phyloP scores from a whole-genome alignment of 139 green algal genomes.

The Micromonas pusilla region DNA sequence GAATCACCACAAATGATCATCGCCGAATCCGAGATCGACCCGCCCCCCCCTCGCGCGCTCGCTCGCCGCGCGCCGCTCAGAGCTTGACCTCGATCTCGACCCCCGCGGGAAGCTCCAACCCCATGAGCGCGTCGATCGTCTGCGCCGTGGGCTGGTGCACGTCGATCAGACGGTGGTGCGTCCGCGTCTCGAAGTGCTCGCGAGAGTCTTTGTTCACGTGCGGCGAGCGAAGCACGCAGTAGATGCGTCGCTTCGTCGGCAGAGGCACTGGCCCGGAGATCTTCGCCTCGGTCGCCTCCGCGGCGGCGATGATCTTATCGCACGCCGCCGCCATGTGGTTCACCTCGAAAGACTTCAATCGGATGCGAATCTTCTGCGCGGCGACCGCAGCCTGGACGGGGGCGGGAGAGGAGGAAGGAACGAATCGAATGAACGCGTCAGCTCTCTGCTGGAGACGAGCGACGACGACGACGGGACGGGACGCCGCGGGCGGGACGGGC shows the following conservation, averaged over 20 bases:
- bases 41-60: no score
- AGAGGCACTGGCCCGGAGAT: slow-evolving; percentile 69
- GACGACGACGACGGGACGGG: not conserved
- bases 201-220: slow-evolving; percentile 84
- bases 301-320: slow-evolving; percentile 55
- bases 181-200: slow-evolving; percentile 81
- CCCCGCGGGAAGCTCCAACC: slow-evolving; percentile 68
- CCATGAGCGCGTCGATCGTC: slow-evolving; percentile 77
- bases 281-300: slow-evolving; percentile 52
- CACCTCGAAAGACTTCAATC: slow-evolving; percentile 18
- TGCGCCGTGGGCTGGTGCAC: slow-evolving; percentile 55
- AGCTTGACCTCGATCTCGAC: slow-evolving; percentile 73
- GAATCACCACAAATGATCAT: no score
- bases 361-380: slow-evolving; percentile 24
- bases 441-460: no score
- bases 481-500: not conserved
- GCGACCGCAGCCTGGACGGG: not conserved
- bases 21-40: no score
- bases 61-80: no score
- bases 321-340: slow-evolving; percentile 20
- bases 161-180: slow-evolving; percentile 69
- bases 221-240: slow-evolving; percentile 66
- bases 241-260: slow-evolving; percentile 55
- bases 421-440: not conserved
- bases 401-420: not conserved